Conservation (phyloP, 1,139 yeast genomes). For the Sugiyamaella xylanicola region DNA sequence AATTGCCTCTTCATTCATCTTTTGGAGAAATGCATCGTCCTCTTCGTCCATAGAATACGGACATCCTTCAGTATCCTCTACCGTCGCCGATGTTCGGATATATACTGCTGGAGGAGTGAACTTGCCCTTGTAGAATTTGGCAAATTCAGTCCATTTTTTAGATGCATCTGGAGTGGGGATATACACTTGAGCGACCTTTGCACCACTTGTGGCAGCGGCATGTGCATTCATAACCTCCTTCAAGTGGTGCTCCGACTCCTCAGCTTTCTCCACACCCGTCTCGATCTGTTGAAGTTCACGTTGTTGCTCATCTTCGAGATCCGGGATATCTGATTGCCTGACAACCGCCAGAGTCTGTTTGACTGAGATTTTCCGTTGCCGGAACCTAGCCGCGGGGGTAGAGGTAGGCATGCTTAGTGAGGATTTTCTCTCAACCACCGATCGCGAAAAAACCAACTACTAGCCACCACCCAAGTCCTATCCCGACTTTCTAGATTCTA, state of each 20-base stretch:
- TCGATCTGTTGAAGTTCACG: slow-evolving; percentile 88
- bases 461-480: not conserved
- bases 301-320: slow-evolving; percentile 70
- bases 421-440: slow-evolving; percentile 1
- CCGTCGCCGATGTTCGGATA: slow-evolving; percentile 89
- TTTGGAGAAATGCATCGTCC: slow-evolving; percentile 68
- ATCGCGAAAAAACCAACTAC: not conserved
- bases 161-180: slow-evolving; percentile 99
- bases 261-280: slow-evolving; percentile 97
- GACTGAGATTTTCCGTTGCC: slow-evolving; percentile 89
- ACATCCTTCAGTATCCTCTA: slow-evolving; percentile 88
- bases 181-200: slow-evolving; percentile 64
- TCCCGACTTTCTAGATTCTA: not conserved
- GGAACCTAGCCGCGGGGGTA: slow-evolving; percentile 59
- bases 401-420: slow-evolving; percentile 15
- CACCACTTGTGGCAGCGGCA: slow-evolving; percentile 59
- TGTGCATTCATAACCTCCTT: slow-evolving; percentile 87
- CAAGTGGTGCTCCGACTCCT: slow-evolving; percentile 94
- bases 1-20: slow-evolving; percentile 41
- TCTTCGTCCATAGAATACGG: slow-evolving; percentile 88
- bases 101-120: slow-evolving; percentile 77
- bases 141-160: slow-evolving; percentile 72
- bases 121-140: slow-evolving; percentile 65
- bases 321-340: slow-evolving; percentile 77
- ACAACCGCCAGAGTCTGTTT: slow-evolving; percentile 84